These are phyloP conservation scores for Vitis hybrid DNA, from an alignment of 177 flowering plant species.

Conservation along the genomic window DNA sequence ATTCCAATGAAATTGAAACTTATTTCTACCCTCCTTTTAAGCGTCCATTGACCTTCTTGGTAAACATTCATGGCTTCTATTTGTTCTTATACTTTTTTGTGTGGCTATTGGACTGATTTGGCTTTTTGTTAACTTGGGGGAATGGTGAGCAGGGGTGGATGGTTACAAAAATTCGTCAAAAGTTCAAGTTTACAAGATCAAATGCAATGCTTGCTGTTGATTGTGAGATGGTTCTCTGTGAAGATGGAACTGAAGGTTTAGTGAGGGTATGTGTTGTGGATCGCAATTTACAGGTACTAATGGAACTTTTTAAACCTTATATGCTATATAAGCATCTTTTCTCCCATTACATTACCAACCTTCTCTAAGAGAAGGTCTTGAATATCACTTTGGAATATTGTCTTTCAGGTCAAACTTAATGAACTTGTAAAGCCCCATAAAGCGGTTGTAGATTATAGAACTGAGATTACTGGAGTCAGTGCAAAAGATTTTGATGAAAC, in stretches of 20 bases:
- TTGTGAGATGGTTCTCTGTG: slow-evolving; percentile 99
- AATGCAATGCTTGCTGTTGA: slow-evolving; percentile 72
- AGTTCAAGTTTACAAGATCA: slow-evolving; percentile 43
- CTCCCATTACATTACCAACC: no score
- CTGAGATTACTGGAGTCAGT: slow-evolving; percentile 72
- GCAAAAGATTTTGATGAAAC: slow-evolving; percentile 62
- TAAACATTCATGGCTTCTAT: neutral
- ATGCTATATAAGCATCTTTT: no score
- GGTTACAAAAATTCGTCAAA: slow-evolving; percentile 48
- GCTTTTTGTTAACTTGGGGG: neutral
- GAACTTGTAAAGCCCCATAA: slow-evolving; percentile 71
- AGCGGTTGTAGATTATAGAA: slow-evolving; percentile 74
- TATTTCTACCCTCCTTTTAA: no score
- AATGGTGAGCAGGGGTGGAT: slow-evolving; percentile 67
- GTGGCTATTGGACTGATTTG: neutral
- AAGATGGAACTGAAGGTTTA: slow-evolving; percentile 87
- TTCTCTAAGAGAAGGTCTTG: neutral
- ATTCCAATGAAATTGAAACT: no score
- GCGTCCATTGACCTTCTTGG: no score
- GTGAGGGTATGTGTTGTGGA: slow-evolving; percentile 85
- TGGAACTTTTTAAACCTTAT: neutral
- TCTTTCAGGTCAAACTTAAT: slow-evolving; percentile 67
- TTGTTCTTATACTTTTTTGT: neutral
- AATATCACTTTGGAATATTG: neutral
- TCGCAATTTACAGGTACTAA: slow-evolving; percentile 65